phyloP scores from a whole-genome alignment of 2,329 filamentous ascomycete genomes.

The Aspergillus pseudoviridinutans region DNA sequence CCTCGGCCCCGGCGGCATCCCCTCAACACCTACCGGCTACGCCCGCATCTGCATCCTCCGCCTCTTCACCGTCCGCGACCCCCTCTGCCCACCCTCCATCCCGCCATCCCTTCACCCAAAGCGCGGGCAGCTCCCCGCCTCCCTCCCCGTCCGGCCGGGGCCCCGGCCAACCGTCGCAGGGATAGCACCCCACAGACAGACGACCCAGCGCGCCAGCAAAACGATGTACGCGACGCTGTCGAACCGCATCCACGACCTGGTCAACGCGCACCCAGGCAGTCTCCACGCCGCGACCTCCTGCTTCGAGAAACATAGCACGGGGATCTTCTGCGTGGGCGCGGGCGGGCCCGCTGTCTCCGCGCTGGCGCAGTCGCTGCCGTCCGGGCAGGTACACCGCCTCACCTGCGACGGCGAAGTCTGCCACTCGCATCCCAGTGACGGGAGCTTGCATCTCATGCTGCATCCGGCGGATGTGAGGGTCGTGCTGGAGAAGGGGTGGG shows the following conservation, averaged over 20 bases:
- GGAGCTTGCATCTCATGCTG: conserved; percentile 73
- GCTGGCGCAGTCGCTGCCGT: not conserved
- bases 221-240: conserved; percentile 56
- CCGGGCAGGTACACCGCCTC: conserved; percentile 6
- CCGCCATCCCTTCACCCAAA: conserved; percentile 51
- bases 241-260: conserved; percentile 51
- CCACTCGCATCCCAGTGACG: conserved; percentile 73
- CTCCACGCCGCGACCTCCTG: conserved; percentile 66
- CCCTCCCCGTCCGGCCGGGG: conserved; percentile 59
- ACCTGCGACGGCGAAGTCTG: conserved; percentile 68
- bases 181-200: conserved; percentile 77
- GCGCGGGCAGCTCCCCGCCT: conserved; percentile 54
- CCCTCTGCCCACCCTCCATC: conserved; percentile 57
- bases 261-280: conserved; percentile 41
- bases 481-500: conserved; percentile 74
- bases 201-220: conserved; percentile 59
- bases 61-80: conserved; percentile 66
- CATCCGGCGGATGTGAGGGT: conserved; percentile 73
- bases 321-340: conserved; percentile 60
- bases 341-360: not conserved
- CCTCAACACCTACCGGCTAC: conserved; percentile 69
- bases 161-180: conserved; percentile 65
- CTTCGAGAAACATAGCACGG: conserved; percentile 77
- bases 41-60: conserved; percentile 68
- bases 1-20: conserved; percentile 76